Evolutionary conservation across 192 early-diverging fungal genomes (phyloP), one percentile per base, ranked within the genome.

Genomic region (Coemansia sp.): DNA sequence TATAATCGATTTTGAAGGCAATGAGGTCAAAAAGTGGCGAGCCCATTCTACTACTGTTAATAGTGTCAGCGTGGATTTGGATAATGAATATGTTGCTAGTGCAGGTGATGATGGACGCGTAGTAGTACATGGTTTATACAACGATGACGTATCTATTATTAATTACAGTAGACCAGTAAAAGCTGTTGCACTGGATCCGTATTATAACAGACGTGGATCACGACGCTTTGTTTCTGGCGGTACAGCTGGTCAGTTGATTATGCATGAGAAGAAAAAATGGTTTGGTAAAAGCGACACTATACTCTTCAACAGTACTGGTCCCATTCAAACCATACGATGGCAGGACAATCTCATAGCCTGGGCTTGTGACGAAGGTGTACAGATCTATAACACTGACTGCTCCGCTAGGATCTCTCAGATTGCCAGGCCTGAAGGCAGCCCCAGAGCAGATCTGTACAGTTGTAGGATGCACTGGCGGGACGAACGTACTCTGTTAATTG

Each of bases 51-150:
- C 94, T 0, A 88, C 94, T 0, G 94, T 99, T 5, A 95, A 90
- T 66, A 87, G 91, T 59, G 74, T 99, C 60, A 89, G 89, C 66
- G 90, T 98, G 59, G 97, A 99, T 68, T 59, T 83, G 14, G 82
- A 84, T 32, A 93, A 87, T 54, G 97, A 99, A 75, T 97, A 86
- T 64, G 88, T 97, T 46, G 95, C 93, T 8, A 95, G 91, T 72
- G 92, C 95, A 4, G 91, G 92, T 23, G 93, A 95, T 63, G 96
- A 97, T 75, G 96, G 95, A 27, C 91, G 91, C 39, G 91, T 99
- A 0, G 85, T 89, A 3, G 91, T 99, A 58, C 87, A 92, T 51
- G 87, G 85, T n/a, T 78, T 97, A 14, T 96, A 95, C 62, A 84
- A 72, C 23, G 72, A 83, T 30, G 93, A 96, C 59, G 72, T 84